Conservation (phyloP, 805 yeast genomes). For the Millerozyma miso region DNA sequence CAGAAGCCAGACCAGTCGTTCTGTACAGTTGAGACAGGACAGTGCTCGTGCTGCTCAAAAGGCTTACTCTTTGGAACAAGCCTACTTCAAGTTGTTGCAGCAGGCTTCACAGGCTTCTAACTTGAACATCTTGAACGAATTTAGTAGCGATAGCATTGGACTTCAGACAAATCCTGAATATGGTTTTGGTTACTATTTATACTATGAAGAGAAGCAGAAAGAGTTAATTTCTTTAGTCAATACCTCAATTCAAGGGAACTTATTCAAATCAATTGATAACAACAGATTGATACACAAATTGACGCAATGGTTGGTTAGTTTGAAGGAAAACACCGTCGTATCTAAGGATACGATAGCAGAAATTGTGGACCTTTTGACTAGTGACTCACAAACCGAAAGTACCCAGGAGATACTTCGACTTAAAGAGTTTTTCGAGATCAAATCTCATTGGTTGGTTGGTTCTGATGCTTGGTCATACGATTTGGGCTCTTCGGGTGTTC, state of each 20-base stretch:
- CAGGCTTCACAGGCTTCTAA: conserved; percentile 55
- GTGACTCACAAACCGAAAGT: conserved; percentile 33
- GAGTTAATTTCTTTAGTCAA: conserved; percentile 44
- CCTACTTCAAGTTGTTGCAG: conserved; percentile 68
- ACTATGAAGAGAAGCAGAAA: conserved; percentile 47
- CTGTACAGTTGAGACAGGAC: conserved; percentile 16
- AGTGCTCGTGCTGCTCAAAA: conserved; percentile 14
- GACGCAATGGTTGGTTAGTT: conserved; percentile 65
- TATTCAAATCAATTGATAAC: conserved; percentile 41
- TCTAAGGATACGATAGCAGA: conserved; percentile 21
- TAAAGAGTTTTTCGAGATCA: conserved; percentile 42
- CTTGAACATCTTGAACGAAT: conserved; percentile 60
- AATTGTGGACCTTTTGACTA: conserved; percentile 33
- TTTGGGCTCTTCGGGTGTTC: conserved; percentile 87
- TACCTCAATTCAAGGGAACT: conserved; percentile 41
- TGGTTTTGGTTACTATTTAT: conserved; percentile 76
- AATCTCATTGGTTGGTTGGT: conserved; percentile 79
- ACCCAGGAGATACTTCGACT: conserved; percentile 45
- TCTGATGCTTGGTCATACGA: conserved; percentile 96
- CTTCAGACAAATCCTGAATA: conserved; percentile 66
- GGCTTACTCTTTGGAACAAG: conserved; percentile 59
- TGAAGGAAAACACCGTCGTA: conserved; percentile 29
- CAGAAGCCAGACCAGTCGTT: conserved; percentile 25
- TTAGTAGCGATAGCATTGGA: conserved; percentile 41
- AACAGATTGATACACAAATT: conserved; percentile 50